Percentiles rank a stretch among this genome's conserved stretches.
phyloP scores from a whole-genome alignment of 2,329 filamentous ascomycete species.

The Apiospora rasikravindrae region DNA sequence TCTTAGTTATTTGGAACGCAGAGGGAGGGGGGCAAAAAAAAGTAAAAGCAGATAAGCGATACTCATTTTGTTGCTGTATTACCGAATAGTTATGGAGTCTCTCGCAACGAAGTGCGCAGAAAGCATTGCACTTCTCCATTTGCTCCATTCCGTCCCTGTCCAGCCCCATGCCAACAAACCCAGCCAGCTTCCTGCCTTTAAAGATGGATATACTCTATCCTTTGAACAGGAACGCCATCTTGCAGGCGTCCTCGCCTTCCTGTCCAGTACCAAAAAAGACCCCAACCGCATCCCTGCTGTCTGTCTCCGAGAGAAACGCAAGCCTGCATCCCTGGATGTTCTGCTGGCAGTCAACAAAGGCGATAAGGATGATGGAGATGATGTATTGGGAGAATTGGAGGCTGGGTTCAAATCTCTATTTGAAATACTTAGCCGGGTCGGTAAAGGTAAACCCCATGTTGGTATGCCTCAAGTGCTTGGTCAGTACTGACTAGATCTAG shows the following conservation, averaged over 20 bases:
- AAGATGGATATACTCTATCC: constrained; percentile 33
- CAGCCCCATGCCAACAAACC: constrained; percentile 27
- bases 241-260: constrained; percentile 38
- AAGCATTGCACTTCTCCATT: constrained; percentile 33
- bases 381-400: constrained; percentile 27
- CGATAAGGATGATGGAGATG: constrained; percentile 25
- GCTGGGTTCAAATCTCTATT: constrained; percentile 28
- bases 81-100: not conserved
- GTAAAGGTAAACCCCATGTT: no score
- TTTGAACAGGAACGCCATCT: constrained; percentile 41
- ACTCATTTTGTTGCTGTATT: not conserved
- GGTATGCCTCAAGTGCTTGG: no score
- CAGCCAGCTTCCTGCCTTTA: constrained; percentile 17
- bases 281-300: constrained; percentile 41
- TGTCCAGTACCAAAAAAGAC: constrained; percentile 38
- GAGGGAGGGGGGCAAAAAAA: no score
- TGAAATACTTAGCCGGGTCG: constrained; percentile 22
- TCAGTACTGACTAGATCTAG: no score
- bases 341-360: constrained; percentile 41
- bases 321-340: constrained; percentile 30
- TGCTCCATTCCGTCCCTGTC: constrained; percentile 35
- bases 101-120: constrained; percentile 31
- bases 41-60: no score
- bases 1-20: no score
- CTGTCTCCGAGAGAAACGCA: constrained; percentile 35